These are phyloP conservation scores for Dendrothele bispora DNA, from an alignment of 768 basidiomycete species.

Conservation along the genomic window DNA sequence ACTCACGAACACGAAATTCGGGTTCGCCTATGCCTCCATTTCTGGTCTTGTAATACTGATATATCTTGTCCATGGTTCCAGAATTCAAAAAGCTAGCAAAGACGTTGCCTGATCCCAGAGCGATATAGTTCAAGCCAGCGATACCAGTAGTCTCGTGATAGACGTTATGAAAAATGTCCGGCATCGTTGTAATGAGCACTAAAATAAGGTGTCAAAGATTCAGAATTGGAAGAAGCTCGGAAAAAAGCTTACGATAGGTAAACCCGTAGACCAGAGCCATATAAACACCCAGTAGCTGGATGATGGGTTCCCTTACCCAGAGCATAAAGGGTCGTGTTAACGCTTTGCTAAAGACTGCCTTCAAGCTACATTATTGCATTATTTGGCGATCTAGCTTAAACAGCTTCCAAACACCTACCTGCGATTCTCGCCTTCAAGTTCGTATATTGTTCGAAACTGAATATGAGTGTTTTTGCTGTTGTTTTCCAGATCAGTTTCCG, in stretches of 20 bases:
- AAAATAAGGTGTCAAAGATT: not conserved
- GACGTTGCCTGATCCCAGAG: conserved; percentile 64
- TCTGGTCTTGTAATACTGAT: conserved; percentile 47
- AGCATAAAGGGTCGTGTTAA: conserved; percentile 69
- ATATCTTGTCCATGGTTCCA: conserved; percentile 53
- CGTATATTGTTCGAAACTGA: conserved; percentile 49
- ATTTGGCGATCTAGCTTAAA: too few relatives aligned
- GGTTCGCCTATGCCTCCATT: conserved; percentile 50
- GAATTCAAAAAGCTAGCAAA: conserved; percentile 56
- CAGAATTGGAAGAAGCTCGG: not conserved
- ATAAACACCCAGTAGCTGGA: conserved; percentile 66
- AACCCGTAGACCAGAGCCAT: conserved; percentile 70
- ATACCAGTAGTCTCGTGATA: conserved; percentile 61
- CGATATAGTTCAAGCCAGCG: conserved; percentile 68
- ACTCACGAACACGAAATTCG: conserved; percentile 50
- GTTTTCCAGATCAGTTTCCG: conserved; percentile 45
- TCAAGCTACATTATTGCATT: conserved; percentile 57
- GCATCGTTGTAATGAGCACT: conserved; percentile 72
- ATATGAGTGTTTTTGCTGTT: conserved; percentile 17
- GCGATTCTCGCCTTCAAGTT: conserved; percentile 17
- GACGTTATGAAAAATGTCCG: conserved; percentile 51
- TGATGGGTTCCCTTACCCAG: conserved; percentile 60
- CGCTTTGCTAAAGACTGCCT: conserved; percentile 47
- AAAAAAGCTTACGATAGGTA: conserved; percentile 45
- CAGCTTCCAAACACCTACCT: not conserved